phyloP scores from a whole-genome alignment of 345 rosid genomes.

The Dovyalis caffra region DNA sequence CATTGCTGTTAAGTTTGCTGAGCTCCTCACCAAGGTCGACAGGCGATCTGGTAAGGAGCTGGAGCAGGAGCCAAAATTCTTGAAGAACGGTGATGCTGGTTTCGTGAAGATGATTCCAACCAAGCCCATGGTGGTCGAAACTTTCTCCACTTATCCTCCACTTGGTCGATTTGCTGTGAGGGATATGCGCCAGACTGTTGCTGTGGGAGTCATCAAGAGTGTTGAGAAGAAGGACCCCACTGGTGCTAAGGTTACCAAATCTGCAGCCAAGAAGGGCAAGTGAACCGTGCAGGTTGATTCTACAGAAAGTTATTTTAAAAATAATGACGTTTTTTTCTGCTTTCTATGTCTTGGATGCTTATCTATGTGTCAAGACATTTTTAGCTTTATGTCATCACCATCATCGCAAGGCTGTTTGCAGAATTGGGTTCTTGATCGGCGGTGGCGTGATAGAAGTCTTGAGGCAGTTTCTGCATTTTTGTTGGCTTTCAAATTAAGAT shows the following conservation, averaged over 20 bases:
- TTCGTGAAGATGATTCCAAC: constrained; percentile 83
- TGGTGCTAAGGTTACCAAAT: constrained; percentile 82
- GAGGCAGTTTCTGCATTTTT: background rate
- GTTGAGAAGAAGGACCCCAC: constrained; percentile 83
- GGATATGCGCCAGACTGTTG: constrained; percentile 91
- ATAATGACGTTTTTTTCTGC: background rate
- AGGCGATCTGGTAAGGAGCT: constrained; percentile 78
- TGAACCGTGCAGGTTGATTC: constrained; percentile 36
- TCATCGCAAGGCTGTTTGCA: constrained; percentile 14
- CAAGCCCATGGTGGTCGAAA: constrained; percentile 92
- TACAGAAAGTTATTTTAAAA: background rate
- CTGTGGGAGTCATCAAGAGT: constrained; percentile 78
- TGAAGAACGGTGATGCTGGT: constrained; percentile 85
- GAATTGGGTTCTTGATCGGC: constrained; percentile 25
- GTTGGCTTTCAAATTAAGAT: background rate
- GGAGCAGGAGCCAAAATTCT: constrained; percentile 80
- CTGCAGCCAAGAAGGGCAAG: constrained; percentile 83
- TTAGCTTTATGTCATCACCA: background rate
- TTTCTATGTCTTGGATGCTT: background rate
- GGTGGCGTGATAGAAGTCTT: constrained; percentile 11
- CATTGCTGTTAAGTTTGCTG: constrained; percentile 75
- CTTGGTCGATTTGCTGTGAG: constrained; percentile 86
- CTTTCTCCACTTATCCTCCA: constrained; percentile 72
- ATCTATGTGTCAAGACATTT: background rate
- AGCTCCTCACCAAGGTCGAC: constrained; percentile 66